Conservation (phyloP, 192 early-diverging fungal species). For the Backusella circina region DNA sequence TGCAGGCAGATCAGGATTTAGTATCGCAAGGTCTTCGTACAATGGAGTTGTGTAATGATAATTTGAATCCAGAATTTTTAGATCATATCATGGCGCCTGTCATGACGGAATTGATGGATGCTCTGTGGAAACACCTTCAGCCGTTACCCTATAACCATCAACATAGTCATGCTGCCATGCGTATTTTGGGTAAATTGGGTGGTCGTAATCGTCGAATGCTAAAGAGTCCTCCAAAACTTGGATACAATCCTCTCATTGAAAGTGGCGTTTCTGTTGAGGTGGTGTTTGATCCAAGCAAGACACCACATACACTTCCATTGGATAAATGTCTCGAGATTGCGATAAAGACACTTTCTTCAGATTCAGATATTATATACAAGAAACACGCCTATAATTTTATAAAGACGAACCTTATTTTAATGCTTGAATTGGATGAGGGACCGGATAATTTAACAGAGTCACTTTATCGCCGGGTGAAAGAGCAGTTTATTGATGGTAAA, state of each 20-base stretch:
- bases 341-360: slow-evolving; percentile 49
- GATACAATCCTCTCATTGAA: slow-evolving; percentile 40
- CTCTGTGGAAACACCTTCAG: slow-evolving; percentile 90
- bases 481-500: slow-evolving; percentile 11
- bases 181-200: slow-evolving; percentile 96
- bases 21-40: slow-evolving; percentile 94
- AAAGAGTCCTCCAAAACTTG: slow-evolving; percentile 60
- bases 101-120: slow-evolving; percentile 91
- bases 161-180: slow-evolving; percentile 82
- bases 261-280: slow-evolving; percentile 57
- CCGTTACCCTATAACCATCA: slow-evolving; percentile 81
- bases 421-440: slow-evolving; percentile 63
- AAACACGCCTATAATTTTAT: slow-evolving; percentile 66
- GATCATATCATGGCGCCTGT: slow-evolving; percentile 96
- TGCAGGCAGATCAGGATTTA: slow-evolving; percentile 88
- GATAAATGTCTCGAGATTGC: slow-evolving; percentile 57
- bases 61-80: slow-evolving; percentile 93
- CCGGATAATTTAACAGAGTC: slow-evolving; percentile 38
- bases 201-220: slow-evolving; percentile 92
- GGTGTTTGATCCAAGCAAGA: slow-evolving; percentile 49
- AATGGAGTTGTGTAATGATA: slow-evolving; percentile 98
- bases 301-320: slow-evolving; percentile 53
- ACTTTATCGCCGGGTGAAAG: slow-evolving; percentile 35
- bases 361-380: slow-evolving; percentile 47
- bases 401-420: slow-evolving; percentile 58